Evolutionary conservation across 148 eudicot species (phyloP).

Genomic region (Salicornia ramosissima): DNA sequence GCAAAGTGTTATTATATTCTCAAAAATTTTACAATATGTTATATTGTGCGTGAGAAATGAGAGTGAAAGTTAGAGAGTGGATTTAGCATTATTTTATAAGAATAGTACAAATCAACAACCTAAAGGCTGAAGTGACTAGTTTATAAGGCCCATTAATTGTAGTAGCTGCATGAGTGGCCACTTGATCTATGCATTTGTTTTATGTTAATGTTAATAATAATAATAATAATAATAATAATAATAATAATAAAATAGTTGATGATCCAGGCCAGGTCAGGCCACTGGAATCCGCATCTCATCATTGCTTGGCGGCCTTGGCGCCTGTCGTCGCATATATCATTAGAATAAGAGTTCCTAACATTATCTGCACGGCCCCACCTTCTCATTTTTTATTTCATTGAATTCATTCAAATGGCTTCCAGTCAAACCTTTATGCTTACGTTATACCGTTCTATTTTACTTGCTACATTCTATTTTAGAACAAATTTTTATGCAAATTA

Average conservation of each 20-base stretch:
- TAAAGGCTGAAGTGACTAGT: slow-evolving; percentile 2
- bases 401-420: neutral
- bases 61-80: no score
- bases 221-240: no score
- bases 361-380: slow-evolving; percentile 26
- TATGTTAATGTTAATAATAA: no score
- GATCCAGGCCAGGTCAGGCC: no score
- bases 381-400: slow-evolving; percentile 5
- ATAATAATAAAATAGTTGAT: no score
- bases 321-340: slow-evolving; percentile 11
- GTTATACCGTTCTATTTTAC: no score
- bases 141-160: slow-evolving; percentile 12
- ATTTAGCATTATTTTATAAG: no score
- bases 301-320: slow-evolving; percentile 26
- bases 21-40: no score
- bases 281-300: slow-evolving; percentile 20
- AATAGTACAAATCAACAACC: slow-evolving; percentile 20
- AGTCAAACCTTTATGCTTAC: slow-evolving; percentile 24
- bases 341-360: slow-evolving; percentile 17
- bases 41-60: no score
- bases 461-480: no score
- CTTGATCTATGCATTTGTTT: slow-evolving; percentile 10
- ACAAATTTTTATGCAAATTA: no score
- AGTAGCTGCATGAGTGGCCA: slow-evolving; percentile 20
- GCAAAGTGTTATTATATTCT: no score